Conservation (phyloP, 495 filamentous ascomycete species). For the Filosporella fistucella region DNA sequence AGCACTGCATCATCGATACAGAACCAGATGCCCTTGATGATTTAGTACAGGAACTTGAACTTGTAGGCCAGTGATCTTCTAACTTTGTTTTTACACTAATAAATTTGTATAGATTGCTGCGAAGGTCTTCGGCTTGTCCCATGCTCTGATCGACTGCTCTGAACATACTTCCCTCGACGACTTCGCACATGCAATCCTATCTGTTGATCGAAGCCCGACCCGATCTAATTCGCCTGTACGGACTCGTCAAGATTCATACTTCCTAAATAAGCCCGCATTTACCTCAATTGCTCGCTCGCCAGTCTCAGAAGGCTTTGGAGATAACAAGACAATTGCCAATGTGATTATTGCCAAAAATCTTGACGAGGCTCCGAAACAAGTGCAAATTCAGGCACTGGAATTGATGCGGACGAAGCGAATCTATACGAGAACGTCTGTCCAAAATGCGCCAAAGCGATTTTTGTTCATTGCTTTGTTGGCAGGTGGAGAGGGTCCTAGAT, state of each 20-base stretch:
- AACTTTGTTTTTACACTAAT: neutral
- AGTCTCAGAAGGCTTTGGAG: constrained; percentile 20
- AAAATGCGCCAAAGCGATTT: constrained; percentile 74
- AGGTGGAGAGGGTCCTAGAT: constrained; percentile 35
- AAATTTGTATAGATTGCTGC: constrained; percentile 48
- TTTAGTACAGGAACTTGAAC: constrained; percentile 64
- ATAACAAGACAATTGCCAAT: constrained; percentile 57
- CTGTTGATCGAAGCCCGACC: constrained; percentile 29
- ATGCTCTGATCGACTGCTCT: constrained; percentile 66
- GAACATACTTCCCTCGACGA: constrained; percentile 71
- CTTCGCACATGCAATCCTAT: constrained; percentile 64
- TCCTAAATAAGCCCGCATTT: constrained; percentile 19
- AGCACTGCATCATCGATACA: constrained; percentile 86
- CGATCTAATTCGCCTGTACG: constrained; percentile 31
- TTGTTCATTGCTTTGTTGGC: constrained; percentile 71
- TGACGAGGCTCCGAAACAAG: constrained; percentile 56
- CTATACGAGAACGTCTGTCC: constrained; percentile 63
- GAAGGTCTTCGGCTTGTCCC: constrained; percentile 66
- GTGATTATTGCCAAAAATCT: constrained; percentile 79
- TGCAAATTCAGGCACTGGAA: constrained; percentile 90
- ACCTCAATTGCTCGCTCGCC: constrained; percentile 20
- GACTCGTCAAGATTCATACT: constrained; percentile 26
- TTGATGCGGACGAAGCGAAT: constrained; percentile 78
- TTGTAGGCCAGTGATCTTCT: constrained; percentile 39
- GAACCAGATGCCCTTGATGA: constrained; percentile 54